phyloP scores from a whole-genome alignment of 1,284 basidiomycete species.

The Schizopora paradoxa region DNA sequence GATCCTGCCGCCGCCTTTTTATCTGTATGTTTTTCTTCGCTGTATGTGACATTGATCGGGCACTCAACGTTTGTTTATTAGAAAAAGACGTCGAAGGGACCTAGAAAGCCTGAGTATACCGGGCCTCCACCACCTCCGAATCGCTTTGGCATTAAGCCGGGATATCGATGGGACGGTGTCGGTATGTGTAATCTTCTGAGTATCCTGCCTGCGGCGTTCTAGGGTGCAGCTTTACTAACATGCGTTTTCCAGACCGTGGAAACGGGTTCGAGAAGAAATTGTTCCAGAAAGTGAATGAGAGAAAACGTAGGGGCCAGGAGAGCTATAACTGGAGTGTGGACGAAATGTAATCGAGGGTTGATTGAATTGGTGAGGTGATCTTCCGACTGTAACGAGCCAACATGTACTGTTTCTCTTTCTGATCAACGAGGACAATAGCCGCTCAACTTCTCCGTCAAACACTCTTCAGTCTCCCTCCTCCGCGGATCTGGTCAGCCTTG shows the following conservation, averaged over 20 bases:
- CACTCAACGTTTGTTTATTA: slow-evolving; percentile 26
- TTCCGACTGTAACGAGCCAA: too few species aligned
- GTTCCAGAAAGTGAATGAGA: slow-evolving; percentile 78
- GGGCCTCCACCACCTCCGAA: slow-evolving; percentile 91
- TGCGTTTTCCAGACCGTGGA: slow-evolving; percentile 60
- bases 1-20: slow-evolving; percentile 94
- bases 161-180: slow-evolving; percentile 96
- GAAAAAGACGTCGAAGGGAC: slow-evolving; percentile 73
- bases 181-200: slow-evolving; percentile 47
- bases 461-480: too few species aligned
- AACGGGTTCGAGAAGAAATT: slow-evolving; percentile 94
- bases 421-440: too few species aligned
- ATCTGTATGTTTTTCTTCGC: slow-evolving; percentile 51
- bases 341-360: slow-evolving; percentile 88
- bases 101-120: slow-evolving; percentile 77
- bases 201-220: slow-evolving; percentile 14
- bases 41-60: slow-evolving; percentile 2
- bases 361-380: too few species aligned
- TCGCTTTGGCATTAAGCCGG: slow-evolving; percentile 90
- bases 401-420: too few species aligned
- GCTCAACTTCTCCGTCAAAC: too few species aligned
- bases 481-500: too few species aligned
- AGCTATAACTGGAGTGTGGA: slow-evolving; percentile 83
- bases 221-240: not conserved
- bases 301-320: slow-evolving; percentile 62